Evolutionary conservation across 108 stramenopile genomes (phyloP).

Genomic region (Chaetoceros muelleri): DNA sequence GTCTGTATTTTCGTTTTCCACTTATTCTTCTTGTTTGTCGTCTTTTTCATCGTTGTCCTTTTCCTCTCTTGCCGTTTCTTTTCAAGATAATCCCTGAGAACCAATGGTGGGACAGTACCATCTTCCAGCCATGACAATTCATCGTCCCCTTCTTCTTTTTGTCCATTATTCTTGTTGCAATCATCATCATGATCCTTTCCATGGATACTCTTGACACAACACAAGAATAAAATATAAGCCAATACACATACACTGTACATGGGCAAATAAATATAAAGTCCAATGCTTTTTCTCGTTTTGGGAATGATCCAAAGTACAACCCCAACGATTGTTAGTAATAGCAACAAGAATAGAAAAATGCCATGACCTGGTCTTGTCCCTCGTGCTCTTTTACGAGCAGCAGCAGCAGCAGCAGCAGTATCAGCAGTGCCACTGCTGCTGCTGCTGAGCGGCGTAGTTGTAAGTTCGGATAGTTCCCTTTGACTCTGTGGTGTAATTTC

Average conservation of each 20-base stretch:
- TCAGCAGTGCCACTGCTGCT: no score
- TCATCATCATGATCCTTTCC: neutral
- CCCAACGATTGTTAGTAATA: neutral
- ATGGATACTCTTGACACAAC: neutral
- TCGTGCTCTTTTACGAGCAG: no score
- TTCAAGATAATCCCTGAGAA: neutral
- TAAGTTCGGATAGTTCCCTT: no score
- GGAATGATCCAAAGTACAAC: neutral
- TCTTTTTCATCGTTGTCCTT: neutral
- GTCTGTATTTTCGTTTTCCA: no score
- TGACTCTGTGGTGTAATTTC: no score
- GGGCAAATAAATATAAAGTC: neutral
- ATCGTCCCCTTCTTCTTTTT: no score
- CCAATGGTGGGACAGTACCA: no score
- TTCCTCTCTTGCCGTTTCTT: neutral
- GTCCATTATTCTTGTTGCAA: neutral
- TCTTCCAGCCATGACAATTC: no score
- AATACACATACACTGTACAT: neutral
- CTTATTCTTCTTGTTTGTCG: no score
- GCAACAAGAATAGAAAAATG: neutral
- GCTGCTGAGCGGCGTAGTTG: no score
- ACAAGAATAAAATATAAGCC: neutral
- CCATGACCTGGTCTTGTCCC: neutral
- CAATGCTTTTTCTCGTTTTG: neutral
- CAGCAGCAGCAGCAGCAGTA: no score